Evolutionary conservation across 192 early-diverging fungal species (phyloP).

Genomic region (Backusella sp.): DNA sequence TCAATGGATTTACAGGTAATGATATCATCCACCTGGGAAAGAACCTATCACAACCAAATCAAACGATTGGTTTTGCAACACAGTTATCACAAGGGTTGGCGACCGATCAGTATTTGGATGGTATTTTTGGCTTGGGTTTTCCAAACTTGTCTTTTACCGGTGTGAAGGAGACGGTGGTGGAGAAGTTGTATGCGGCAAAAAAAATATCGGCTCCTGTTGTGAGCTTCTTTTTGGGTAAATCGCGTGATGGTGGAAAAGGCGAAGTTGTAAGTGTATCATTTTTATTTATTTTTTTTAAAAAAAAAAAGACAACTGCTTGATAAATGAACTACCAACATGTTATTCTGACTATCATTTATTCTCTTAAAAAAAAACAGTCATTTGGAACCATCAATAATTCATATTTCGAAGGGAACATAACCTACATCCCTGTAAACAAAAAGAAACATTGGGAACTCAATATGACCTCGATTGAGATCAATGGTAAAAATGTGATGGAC

Average conservation of each 20-base stretch:
- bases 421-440: slow-evolving; percentile 51
- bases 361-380: not conserved
- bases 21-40: slow-evolving; percentile 60
- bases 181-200: slow-evolving; percentile 6
- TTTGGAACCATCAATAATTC: slow-evolving; percentile 52
- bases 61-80: slow-evolving; percentile 59
- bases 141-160: slow-evolving; percentile 33
- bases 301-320: not conserved
- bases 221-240: slow-evolving; percentile 31
- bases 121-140: slow-evolving; percentile 62
- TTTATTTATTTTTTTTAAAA: too few relatives aligned
- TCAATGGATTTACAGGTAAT: slow-evolving; percentile 31
- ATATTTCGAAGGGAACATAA: slow-evolving; percentile 50
- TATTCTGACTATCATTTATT: not conserved
- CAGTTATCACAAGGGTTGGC: slow-evolving; percentile 51
- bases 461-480: slow-evolving; percentile 36
- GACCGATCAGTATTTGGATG: slow-evolving; percentile 59
- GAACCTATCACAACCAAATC: slow-evolving; percentile 48
- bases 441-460: slow-evolving; percentile 57
- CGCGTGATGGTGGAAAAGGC: slow-evolving; percentile 41
- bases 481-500: slow-evolving; percentile 17
- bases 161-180: slow-evolving; percentile 1
- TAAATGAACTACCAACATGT: not conserved
- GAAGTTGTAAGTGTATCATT: slow-evolving; percentile 28
- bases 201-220: slow-evolving; percentile 14